Percentiles rank a stretch among this genome's conserved stretches.
Conservation (phyloP, 257 asterid genomes). For the Scutellaria minor region DNA sequence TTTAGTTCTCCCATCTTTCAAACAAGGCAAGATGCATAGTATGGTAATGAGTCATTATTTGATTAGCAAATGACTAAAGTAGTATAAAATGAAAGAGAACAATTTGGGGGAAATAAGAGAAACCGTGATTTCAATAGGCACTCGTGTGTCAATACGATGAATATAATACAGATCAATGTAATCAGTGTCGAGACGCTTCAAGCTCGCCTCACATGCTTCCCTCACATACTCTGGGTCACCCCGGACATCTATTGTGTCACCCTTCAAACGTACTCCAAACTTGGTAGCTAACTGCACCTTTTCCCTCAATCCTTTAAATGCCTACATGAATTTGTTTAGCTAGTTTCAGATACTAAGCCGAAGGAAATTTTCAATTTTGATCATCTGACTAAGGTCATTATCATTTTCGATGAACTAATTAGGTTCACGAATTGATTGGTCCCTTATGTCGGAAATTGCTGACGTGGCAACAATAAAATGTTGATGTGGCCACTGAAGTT, state of each 20-base stretch:
- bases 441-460: too few relatives aligned
- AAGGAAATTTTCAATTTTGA: too few relatives aligned
- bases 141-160: slow-evolving; percentile 45
- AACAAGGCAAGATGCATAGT: too few relatives aligned
- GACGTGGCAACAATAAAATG: too few relatives aligned
- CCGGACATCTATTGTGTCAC: slow-evolving; percentile 7
- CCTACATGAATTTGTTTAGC: slow-evolving; percentile 25
- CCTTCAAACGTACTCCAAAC: slow-evolving; percentile 32
- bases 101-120: not conserved
- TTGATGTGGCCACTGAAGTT: too few relatives aligned
- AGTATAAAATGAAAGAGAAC: not conserved
- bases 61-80: not conserved
- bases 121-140: slow-evolving; percentile 47
- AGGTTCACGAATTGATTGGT: too few relatives aligned
- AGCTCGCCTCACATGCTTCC: slow-evolving; percentile 42
- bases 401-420: too few relatives aligned
- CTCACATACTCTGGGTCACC: slow-evolving; percentile 46
- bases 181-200: slow-evolving; percentile 39
- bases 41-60: not conserved
- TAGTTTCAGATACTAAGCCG: not conserved
- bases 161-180: slow-evolving; percentile 45
- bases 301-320: slow-evolving; percentile 38
- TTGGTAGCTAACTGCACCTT: slow-evolving; percentile 46
- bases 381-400: too few relatives aligned
- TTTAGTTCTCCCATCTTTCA: slow-evolving; percentile 58